phyloP scores from a whole-genome alignment of 768 basidiomycete genomes.

The Suillus variegatus region DNA sequence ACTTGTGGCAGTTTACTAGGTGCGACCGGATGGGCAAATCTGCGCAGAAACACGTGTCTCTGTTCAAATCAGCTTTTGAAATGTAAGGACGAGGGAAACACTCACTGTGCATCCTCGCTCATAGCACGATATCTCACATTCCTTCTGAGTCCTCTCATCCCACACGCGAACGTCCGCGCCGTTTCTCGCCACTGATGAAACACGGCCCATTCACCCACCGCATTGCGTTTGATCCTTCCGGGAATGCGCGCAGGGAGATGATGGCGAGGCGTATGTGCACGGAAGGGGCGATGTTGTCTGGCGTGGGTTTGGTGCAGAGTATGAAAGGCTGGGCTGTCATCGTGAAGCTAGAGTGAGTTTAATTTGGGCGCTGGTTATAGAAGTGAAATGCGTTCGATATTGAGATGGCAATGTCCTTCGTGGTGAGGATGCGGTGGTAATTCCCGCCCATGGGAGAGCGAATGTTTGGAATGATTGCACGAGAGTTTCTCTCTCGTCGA shows the following conservation, averaged over 20 bases:
- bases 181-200: too few relatives aligned
- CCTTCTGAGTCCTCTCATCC: too few relatives aligned
- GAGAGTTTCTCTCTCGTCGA: neutral
- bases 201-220: neutral
- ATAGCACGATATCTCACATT: too few relatives aligned
- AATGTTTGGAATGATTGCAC: neutral
- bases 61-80: too few relatives aligned
- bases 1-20: too few relatives aligned
- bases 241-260: slow-evolving; percentile 82
- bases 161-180: too few relatives aligned
- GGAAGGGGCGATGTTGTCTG: slow-evolving; percentile 79
- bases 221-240: slow-evolving; percentile 64
- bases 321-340: slow-evolving; percentile 54
- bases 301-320: slow-evolving; percentile 70
- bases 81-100: too few relatives aligned
- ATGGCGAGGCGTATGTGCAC: slow-evolving; percentile 77
- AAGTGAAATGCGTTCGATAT: slow-evolving; percentile 2
- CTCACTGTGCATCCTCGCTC: too few relatives aligned
- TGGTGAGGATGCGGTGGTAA: neutral
- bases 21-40: too few relatives aligned
- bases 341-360: slow-evolving; percentile 23
- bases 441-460: neutral
- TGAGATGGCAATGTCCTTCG: neutral
- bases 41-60: too few relatives aligned
- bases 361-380: neutral